Conservation (phyloP, 352 stramenopile genomes). For the Globisporangium apiculatum region DNA sequence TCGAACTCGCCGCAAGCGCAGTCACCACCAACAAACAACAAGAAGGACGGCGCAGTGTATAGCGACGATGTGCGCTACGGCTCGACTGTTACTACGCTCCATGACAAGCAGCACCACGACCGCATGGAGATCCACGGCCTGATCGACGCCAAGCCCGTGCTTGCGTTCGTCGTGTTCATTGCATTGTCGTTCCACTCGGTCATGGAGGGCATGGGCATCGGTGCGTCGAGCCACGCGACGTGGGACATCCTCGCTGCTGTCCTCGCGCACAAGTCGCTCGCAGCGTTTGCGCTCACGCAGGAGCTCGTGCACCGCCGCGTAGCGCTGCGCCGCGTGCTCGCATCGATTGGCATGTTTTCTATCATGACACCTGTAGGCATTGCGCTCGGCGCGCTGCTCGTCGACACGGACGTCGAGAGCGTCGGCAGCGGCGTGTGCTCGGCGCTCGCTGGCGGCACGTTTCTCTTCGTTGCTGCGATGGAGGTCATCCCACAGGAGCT, state of each 20-base stretch:
- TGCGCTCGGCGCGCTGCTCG: constrained; percentile 47
- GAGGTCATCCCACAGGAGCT: constrained; percentile 81
- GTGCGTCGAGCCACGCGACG: constrained; percentile 39
- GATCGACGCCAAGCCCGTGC: constrained; percentile 46
- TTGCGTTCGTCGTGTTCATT: constrained; percentile 71
- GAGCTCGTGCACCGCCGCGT: constrained; percentile 67
- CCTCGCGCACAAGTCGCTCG: constrained; percentile 78
- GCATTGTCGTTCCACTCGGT: constrained; percentile 81
- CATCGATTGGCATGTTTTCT: constrained; percentile 52
- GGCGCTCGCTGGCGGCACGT: constrained; percentile 72
- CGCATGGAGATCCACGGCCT: constrained; percentile 37
- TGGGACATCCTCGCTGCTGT: constrained; percentile 80
- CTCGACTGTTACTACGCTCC: neutral
- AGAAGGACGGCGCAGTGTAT: neutral
- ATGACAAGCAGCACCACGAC: constrained; percentile 4
- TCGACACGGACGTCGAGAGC: constrained; percentile 31
- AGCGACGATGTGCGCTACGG: too few relatives aligned
- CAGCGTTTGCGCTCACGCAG: constrained; percentile 62
- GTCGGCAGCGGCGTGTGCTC: constrained; percentile 56
- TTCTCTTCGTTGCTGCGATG: constrained; percentile 75
- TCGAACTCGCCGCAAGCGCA: constrained; percentile 1
- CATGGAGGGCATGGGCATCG: constrained; percentile 82
- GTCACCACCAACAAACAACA: neutral
- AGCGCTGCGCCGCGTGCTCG: constrained; percentile 24
- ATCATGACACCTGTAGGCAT: constrained; percentile 73